Conservation (phyloP, 495 filamentous ascomycete species). For the Hypoxylon subgilvum region DNA sequence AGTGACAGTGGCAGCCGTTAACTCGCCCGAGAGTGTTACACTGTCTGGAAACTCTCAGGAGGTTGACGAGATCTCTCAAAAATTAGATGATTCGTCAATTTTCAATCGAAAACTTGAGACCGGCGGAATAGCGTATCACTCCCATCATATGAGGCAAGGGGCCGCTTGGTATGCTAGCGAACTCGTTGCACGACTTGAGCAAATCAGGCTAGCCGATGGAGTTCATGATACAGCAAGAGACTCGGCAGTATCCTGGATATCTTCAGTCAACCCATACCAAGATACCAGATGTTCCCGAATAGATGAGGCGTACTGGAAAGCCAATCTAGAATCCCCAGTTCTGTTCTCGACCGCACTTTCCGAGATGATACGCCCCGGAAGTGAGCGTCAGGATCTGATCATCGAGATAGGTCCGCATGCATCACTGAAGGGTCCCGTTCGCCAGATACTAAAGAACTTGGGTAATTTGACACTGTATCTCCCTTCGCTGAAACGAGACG, state of each 20-base stretch:
- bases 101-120: slow-evolving; percentile 52
- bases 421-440: too few species aligned
- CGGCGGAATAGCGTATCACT: slow-evolving; percentile 60
- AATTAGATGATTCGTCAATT: slow-evolving; percentile 45
- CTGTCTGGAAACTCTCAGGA: slow-evolving; percentile 50
- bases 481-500: slow-evolving; percentile 30
- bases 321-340: slow-evolving; percentile 49
- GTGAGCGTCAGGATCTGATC: too few species aligned
- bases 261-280: slow-evolving; percentile 17
- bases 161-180: too few species aligned
- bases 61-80: slow-evolving; percentile 36
- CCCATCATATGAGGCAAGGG: slow-evolving; percentile 49
- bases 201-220: too few species aligned
- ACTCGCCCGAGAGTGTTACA: slow-evolving; percentile 52
- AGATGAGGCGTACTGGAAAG: slow-evolving; percentile 47
- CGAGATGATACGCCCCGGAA: slow-evolving; percentile 38
- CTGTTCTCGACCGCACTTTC: slow-evolving; percentile 46
- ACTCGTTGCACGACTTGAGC: too few species aligned
- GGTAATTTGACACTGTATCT: too few species aligned
- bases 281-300: too few species aligned
- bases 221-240: too few species aligned
- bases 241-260: slow-evolving; percentile 12
- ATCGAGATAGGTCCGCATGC: too few species aligned
- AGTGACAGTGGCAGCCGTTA: slow-evolving; percentile 49
- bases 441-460: too few species aligned